Evolutionary conservation across 2,329 filamentous ascomycete species (phyloP), one percentile per base, ranked within the genome.

Genomic region (Setomelanomma holmii): DNA sequence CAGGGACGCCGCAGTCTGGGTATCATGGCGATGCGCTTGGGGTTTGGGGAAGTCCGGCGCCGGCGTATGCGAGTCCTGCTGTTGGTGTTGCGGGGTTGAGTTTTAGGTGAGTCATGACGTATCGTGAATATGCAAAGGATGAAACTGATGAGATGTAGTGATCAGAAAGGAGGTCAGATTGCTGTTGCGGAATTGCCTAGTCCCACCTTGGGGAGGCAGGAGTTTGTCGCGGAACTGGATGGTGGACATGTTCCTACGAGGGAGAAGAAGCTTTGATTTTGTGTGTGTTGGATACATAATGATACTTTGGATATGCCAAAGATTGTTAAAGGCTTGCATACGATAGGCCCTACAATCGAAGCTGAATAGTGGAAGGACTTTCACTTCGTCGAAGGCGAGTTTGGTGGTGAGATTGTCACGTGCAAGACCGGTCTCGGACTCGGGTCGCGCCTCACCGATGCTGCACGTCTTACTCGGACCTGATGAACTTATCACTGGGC

Each of bases 221-320:
- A 44, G 14, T 69, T 65, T 38, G 52, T 61, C 10, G 64, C 59
- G 3, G 69, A 71, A 38, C 36, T 72, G 41, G 67, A 69, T 24
- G 69, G 60, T 16, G 50, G 60, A 33, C 27, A 23, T n/a, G 34
- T 40, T 5, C 10, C 10, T 42, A 23, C 20, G n/a, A 47, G 42
- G 10, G 58, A 61, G 41, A 43, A 56, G 40, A 23, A 42, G 22
- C 23, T 44, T 17, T 24, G 23, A 38, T 43, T 38, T 45, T n/a
- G 11, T 12, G 11, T 3, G 19, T n/a, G 19, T 21, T 23, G 20
- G 20, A 35, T 35, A 10, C 17, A 5, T 30, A 22, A 39, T 21
- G 39, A 20, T 45, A 6, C 12, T 45, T 40, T 36, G 22, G 4
- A 20, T 22, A n/a, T n/a, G n/a, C n/a, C n/a, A n/a, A n/a, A n/a